Percentiles rank a stretch among this genome's conserved stretches.
These are phyloP conservation scores for Aspergillus ellipticus DNA, from an alignment of 495 filamentous ascomycete species.

Conservation along the genomic window DNA sequence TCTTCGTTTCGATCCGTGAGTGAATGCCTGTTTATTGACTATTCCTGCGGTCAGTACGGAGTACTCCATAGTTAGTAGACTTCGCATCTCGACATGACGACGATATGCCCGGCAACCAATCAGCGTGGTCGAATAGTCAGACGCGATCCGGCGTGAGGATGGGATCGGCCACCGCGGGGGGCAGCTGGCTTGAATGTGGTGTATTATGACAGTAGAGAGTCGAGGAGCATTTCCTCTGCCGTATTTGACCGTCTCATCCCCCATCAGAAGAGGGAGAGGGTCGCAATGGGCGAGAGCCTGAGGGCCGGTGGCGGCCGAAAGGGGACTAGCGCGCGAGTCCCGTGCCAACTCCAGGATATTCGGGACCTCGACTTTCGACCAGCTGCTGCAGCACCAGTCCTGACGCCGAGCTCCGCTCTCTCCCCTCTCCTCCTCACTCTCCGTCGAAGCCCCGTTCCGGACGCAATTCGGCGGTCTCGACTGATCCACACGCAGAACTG, in stretches of 20 bases:
- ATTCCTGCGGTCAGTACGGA: no score
- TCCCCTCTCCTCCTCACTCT: slow-evolving; percentile 22
- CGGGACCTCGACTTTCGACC: slow-evolving; percentile 28
- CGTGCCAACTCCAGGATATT: slow-evolving; percentile 36
- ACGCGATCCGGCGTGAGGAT: slow-evolving; percentile 8
- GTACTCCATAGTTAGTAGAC: background rate
- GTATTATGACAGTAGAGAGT: background rate
- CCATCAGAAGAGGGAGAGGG: background rate
- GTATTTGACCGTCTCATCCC: background rate
- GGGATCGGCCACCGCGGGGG: background rate
- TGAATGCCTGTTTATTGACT: background rate
- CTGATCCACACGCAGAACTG: slow-evolving; percentile 25
- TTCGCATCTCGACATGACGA: background rate
- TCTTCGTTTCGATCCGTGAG: background rate
- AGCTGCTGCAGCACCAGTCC: slow-evolving; percentile 27
- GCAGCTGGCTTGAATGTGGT: background rate
- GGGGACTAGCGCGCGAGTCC: slow-evolving; percentile 38
- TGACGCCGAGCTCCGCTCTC: slow-evolving; percentile 30
- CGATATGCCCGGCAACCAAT: slow-evolving; percentile 13
- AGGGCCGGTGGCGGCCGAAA: slow-evolving; percentile 22
- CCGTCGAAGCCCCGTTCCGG: slow-evolving; percentile 4
- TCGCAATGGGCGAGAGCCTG: background rate
- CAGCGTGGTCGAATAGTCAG: slow-evolving; percentile 22
- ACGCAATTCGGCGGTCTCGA: slow-evolving; percentile 29
- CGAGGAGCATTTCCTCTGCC: background rate